Percentiles rank a stretch among this genome's conserved stretches.
Evolutionary conservation across 257 asterid genomes (phyloP).

Genomic region (Lavandula angustifolia): DNA sequence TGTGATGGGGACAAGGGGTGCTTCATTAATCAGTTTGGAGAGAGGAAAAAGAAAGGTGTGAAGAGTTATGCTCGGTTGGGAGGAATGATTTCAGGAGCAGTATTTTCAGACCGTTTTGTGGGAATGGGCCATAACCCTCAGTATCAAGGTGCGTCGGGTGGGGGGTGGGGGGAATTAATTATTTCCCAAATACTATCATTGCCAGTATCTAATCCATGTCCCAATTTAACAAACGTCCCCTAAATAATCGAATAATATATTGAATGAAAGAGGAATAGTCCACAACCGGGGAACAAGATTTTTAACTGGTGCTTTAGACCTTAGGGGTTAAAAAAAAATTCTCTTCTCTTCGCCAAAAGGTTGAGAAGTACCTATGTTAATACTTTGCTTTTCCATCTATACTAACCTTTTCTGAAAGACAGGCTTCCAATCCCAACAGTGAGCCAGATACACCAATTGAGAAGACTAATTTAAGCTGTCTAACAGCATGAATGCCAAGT

Average conservation of each 20-base stretch:
- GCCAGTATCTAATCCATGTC: background rate
- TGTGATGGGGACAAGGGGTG: background rate
- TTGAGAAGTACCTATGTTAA: background rate
- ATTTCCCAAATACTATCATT: background rate
- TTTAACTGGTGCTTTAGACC: background rate
- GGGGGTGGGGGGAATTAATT: background rate
- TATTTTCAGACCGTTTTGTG: background rate
- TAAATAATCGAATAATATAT: too few relatives aligned
- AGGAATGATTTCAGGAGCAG: background rate
- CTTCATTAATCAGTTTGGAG: background rate
- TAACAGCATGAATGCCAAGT: background rate
- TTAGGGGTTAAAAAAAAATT: background rate
- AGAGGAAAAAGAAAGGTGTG: background rate
- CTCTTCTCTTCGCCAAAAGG: background rate
- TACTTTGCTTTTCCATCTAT: background rate
- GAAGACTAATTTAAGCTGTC: background rate
- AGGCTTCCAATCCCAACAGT: conserved; percentile 3
- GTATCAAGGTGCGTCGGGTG: background rate
- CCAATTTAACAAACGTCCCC: background rate
- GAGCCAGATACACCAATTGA: background rate
- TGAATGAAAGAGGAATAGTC: background rate
- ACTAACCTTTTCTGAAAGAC: background rate
- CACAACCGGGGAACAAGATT: background rate
- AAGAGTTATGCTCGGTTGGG: background rate
- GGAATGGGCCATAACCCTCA: background rate